Base-by-base conservation (phyloP, 768 basidiomycete species). In the Lactarius sanguifluus region DNA sequence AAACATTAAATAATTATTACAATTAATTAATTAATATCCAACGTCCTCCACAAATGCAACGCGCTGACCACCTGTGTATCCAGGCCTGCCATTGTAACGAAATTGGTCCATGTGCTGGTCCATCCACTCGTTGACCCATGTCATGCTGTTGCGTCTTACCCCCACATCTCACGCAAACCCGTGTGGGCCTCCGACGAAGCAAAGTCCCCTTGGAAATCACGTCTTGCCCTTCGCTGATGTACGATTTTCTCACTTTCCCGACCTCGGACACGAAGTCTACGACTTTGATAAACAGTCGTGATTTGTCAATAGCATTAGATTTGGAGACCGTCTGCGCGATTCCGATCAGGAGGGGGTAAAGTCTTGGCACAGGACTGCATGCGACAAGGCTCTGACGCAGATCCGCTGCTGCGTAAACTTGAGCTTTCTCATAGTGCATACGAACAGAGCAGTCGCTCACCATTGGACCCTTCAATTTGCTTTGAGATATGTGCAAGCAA, bases 41-140 rank as follows among this genome's bases (percentile, higher is more conserved):
- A 12, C 75, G 71, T 12, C 91, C 91, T 32, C 88, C 89, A 76
- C 91, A 93, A 23, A 92, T 79, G 74, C 91, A 93, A 30, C 80
- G 80, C 28, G 71, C 74, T 38, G 73, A 74, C 87, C 86, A 91
- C 70, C 79, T 79, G 68, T 77, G 84, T 75, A 88, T 86, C 88
- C 89, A 93, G 23, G 80, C 77, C 59, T 75, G 79, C 90, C 91
- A 83, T 47, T 74, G 73, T 34, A 72, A 80, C 64, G 77, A 81
- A n/a, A 74, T 68, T 59, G 58, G n/a, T 20, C 62, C 62, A 2
- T 62, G 57, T 36, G 55, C 18, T 1, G 58, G 8, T 1, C 25
- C 77, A 77, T 54, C 56, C 71, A 60, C 74, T 72, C 32, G 75
- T 25, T 59, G 61, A 28, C 40, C 52, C 16, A 54, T 57, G 25